Percentiles rank a stretch among this genome's conserved stretches.
These are phyloP conservation scores for Cucurbitaria berberidis DNA, from an alignment of 2,329 filamentous ascomycete species.

Conservation along the genomic window DNA sequence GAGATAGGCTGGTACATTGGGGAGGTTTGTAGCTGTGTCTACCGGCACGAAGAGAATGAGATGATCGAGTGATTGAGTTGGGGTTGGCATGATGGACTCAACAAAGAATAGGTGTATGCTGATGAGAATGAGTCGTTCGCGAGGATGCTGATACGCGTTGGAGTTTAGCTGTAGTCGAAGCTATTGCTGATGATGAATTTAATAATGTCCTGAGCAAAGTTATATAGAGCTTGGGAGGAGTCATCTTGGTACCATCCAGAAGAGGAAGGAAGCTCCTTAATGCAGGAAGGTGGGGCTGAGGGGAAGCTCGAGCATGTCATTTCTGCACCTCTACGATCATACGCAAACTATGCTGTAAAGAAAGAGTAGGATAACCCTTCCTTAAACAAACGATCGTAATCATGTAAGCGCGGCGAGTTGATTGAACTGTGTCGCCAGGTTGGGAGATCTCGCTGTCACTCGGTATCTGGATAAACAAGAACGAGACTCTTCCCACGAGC, in stretches of 20 bases:
- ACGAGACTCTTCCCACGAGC: no score
- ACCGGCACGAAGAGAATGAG: conserved; percentile 68
- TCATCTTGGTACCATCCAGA: background rate
- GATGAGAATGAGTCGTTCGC: no score
- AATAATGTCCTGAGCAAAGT: background rate
- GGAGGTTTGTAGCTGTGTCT: conserved; percentile 54
- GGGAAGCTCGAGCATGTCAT: background rate
- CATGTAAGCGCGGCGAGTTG: no score
- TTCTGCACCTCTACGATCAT: background rate
- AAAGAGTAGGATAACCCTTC: no score
- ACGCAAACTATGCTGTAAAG: no score
- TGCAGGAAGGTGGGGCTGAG: background rate
- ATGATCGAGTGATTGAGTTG: conserved; percentile 61
- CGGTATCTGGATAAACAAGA: no score
- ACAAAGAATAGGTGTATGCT: background rate
- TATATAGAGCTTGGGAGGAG: background rate
- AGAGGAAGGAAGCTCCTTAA: background rate
- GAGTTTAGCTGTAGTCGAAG: no score
- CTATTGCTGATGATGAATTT: background rate
- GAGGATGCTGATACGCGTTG: no score
- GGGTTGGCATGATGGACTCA: background rate
- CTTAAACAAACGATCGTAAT: no score
- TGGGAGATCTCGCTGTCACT: no score
- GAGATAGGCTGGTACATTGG: conserved; percentile 54
- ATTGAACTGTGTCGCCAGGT: no score